Evolutionary conservation across 164 flowering plant genomes (phyloP), one percentile per base, ranked within the genome.

Genomic region (Cinnamomum chago): DNA sequence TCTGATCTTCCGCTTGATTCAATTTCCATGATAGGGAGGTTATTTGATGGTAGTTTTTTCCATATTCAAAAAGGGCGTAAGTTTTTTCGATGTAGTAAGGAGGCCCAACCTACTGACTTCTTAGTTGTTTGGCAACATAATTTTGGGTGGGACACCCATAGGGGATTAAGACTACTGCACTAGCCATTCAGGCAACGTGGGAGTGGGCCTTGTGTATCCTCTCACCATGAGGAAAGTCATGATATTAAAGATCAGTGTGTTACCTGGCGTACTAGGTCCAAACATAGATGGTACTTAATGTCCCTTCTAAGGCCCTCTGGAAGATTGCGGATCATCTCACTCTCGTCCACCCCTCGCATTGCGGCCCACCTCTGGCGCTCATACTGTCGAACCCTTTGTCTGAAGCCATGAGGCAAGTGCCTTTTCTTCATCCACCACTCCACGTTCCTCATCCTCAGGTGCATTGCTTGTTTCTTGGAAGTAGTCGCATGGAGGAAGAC

Each of bases 321-420:
- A 20, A 95, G 90, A 81, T 93, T 90, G 4, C 86, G 65, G 24
- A 88, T 87, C 96, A 95, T 92, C 79, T 90, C 82, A 64, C 86
- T 86, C 75, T 95, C 98, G 52, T 95, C 96, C 0, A 95, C 99
- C 2, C 99, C 99, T 1, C 98, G 91, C 94, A 86, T 95, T 0
- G 99, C 99, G 0, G 99, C 99, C 98, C 98, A 95, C 0, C 87
- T 77, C 70, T 95, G 98, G 71, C 99, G 82, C 74, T 95, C 97
- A 50, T 90, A 95, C 81, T 88, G 90, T 1, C 96, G 83, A 7
- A 92, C 97, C 64, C 99, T 86, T 75, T 95, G 98, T 86, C 86
- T 72, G 81, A 89, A 87, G 27, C 80, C 85, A 15, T 77, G 82
- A 18, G 99, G 98, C 84, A 95, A 70, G 15, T 79, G 87, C 67